Conservation (phyloP, 2,329 filamentous ascomycete genomes). For the Aspergillus pseudoterreus region DNA sequence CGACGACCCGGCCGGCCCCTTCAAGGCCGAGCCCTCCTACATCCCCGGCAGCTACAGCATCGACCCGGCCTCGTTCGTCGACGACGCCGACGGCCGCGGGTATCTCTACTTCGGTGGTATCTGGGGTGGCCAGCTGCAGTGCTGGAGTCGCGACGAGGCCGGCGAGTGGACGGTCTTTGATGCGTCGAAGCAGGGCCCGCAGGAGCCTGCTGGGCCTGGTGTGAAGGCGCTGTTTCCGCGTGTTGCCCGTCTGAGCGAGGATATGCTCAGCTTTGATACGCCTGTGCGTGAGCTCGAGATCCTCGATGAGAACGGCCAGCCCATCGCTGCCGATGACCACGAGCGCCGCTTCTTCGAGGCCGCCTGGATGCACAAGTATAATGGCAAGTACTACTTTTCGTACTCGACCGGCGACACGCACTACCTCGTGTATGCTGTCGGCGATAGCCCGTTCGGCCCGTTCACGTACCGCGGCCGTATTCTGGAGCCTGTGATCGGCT, state of each 20-base stretch:
- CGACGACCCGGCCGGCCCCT: constrained; percentile 65
- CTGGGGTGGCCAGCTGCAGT: constrained; percentile 78
- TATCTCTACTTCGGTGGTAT: constrained; percentile 76
- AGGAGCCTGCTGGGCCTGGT: constrained; percentile 58
- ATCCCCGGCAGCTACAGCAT: constrained; percentile 72
- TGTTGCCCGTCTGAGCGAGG: constrained; percentile 60
- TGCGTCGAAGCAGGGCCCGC: constrained; percentile 49
- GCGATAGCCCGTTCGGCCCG: constrained; percentile 63
- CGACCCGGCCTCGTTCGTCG: constrained; percentile 72
- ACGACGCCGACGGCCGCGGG: constrained; percentile 56
- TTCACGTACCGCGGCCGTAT: constrained; percentile 70
- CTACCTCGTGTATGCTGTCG: constrained; percentile 66
- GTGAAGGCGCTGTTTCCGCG: constrained; percentile 60
- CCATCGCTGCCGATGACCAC: constrained; percentile 64
- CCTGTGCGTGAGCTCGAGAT: constrained; percentile 61
- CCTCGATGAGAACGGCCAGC: constrained; percentile 59
- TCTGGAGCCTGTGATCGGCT: constrained; percentile 71
- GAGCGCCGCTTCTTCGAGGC: constrained; percentile 76
- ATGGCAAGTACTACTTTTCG: constrained; percentile 68
- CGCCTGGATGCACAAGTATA: constrained; percentile 72
- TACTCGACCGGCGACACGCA: constrained; percentile 78
- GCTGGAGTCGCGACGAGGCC: constrained; percentile 59
- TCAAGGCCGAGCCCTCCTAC: constrained; percentile 59
- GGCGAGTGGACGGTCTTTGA: constrained; percentile 51
- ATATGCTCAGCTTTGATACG: constrained; percentile 62